Evolutionary conservation across 2,329 filamentous ascomycete species (phyloP), one percentile per base, ranked within the genome.

Genomic region (Colletotrichum tropicale): DNA sequence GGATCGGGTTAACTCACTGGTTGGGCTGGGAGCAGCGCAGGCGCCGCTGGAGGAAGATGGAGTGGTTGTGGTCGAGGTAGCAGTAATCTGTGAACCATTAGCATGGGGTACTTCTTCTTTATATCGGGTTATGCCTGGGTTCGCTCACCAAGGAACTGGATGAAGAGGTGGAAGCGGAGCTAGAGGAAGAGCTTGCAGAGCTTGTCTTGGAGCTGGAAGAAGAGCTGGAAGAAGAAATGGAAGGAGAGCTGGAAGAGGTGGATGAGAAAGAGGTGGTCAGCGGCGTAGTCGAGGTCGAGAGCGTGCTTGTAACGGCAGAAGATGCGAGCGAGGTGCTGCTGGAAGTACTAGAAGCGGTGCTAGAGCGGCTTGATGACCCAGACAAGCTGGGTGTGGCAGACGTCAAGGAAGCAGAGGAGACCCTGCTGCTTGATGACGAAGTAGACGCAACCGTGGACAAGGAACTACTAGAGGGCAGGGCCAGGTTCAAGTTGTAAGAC

Each of bases 231-330:
- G 24, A 8, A 43, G 64, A 30, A 26, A 8, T 43, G 0, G 36
- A 52, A 8, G 62, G 6, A 8, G 64, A 55, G 52, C 52, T 66
- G 7, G 12, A 5, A 18, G 64, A 3, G 36, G 8, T 16, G 7
- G 34, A 3, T 6, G 64, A 66, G 7, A 2, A 21, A 48, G 3
- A 13, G n/a, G 12, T 52, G n/a, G 12, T 21, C 12, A 0, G n/a
- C 10, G 12, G 2, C 1, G n/a, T 52, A n/a, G 4, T 52, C 4
- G 1, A 24, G n/a, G 6, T 52, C 12, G n/a, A 52, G n/a, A 52
- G 0, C 0, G 0, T 21, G 43, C n/a, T 52, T 8, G 12, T 52
- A 52, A 2, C 6, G n/a, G 43, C 43, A 8, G 6, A 8, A 52
- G 43, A 52, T 21, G 43, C 21, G n/a, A 21, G 43, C 1, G n/a